Evolutionary conservation across 192 early-diverging fungal species (phyloP), one percentile per base, ranked within the genome.

Genomic region (Backusella tuberculispora): DNA sequence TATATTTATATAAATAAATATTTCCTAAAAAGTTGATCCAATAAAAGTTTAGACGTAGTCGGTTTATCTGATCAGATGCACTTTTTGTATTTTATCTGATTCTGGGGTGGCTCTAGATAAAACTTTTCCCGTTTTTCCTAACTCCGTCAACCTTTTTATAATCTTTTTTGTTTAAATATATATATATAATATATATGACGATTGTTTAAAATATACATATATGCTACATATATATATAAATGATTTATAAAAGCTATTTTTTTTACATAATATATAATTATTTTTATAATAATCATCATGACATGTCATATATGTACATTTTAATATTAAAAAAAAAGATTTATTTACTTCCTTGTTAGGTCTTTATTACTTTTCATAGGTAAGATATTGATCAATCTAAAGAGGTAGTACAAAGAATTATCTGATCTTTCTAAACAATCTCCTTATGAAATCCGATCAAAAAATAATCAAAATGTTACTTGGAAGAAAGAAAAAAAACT

Each of bases 1-100:
- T 34, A 34, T 34, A 34, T 34, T 34, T 34, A 34, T 34, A 34
- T 34, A 34, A 34, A 34, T 34, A 34, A 34, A 34, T 34, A 34
- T 34, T 34, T 34, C 29, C 29, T 34, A 34, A 34, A 34, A 34
- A 34, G 38, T 56, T 56, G 24, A 56, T n/a, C 66, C 66, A 67
- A 67, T 67, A 24, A 67, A 21, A 67, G 37, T 17, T 67, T 38
- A 67, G 66, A 43, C 42, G 8, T 38, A 43, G 19, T 38, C 2
- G 21, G 21, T 26, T 56, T 56, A 56, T 56, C 53, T 56, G 53
- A 56, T 56, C 53, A 56, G 53, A 56, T 56, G 53, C 19, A 50
- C 17, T 17, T 24, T 53, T 6, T 43, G 29, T 34, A 34, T 53
- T 21, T 53, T 53, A 53, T 53, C 50, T 53, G 50, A 53, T 53